Conservation (phyloP, 352 stramenopile species). For the Phytophthora kernoviae region DNA sequence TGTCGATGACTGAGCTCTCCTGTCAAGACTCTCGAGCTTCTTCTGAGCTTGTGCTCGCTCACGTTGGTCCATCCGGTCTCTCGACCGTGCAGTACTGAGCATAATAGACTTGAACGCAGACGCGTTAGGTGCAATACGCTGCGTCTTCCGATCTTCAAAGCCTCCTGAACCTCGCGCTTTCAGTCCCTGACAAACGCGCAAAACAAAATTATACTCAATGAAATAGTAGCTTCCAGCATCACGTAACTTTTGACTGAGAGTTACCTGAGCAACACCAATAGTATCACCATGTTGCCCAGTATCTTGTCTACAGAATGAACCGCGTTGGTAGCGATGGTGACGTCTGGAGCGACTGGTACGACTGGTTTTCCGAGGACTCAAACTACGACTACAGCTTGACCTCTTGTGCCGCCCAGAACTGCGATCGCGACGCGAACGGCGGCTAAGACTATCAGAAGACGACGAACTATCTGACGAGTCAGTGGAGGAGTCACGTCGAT, state of each 20-base stretch:
- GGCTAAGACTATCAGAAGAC: constrained; percentile 6
- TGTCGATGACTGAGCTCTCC: not conserved
- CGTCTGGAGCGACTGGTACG: constrained; percentile 4
- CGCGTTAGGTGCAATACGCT: constrained; percentile 28
- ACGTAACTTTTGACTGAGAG: constrained; percentile 14
- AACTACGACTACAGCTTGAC: constrained; percentile 16
- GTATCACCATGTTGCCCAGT: not conserved
- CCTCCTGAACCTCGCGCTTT: not conserved
- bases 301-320: constrained; percentile 2
- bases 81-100: constrained; percentile 28
- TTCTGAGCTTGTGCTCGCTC: constrained; percentile 28
- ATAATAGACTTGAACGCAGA: constrained; percentile 24
- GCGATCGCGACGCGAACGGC: constrained; percentile 8
- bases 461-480: constrained; percentile 10
- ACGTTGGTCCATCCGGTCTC: constrained; percentile 29
- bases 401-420: constrained; percentile 6
- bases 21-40: constrained; percentile 25
- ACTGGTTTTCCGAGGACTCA: constrained; percentile 9
- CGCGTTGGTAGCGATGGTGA: not conserved
- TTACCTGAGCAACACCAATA: constrained; percentile 1
- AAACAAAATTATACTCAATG: not conserved
- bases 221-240: not conserved
- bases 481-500: constrained; percentile 1
- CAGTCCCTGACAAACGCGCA: not conserved
- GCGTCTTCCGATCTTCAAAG: not conserved